Percentiles rank a stretch among this genome's conserved stretches.
These are phyloP conservation scores for Aschersonia sp. DNA, from an alignment of 2,329 filamentous ascomycete genomes.

Conservation along the genomic window DNA sequence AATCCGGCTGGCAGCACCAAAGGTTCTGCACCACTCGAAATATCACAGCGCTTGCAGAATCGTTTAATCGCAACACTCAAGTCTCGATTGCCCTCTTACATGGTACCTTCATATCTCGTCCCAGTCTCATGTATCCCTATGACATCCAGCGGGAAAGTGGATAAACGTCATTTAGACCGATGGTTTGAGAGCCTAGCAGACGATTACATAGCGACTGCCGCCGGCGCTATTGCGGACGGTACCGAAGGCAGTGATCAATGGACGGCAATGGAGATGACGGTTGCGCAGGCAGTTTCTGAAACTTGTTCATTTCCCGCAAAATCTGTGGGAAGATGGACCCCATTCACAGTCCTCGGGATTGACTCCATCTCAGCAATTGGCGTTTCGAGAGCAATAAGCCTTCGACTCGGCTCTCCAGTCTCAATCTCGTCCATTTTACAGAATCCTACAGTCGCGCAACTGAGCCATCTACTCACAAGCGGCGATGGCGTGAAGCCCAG, in stretches of 20 bases:
- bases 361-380: slow-evolving; percentile 74
- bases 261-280: slow-evolving; percentile 36
- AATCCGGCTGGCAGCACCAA: slow-evolving; percentile 24
- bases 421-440: slow-evolving; percentile 58
- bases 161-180: slow-evolving; percentile 37
- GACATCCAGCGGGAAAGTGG: slow-evolving; percentile 61
- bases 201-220: slow-evolving; percentile 25
- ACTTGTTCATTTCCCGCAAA: slow-evolving; percentile 28
- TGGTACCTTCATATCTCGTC: slow-evolving; percentile 63
- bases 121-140: slow-evolving; percentile 55
- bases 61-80: slow-evolving; percentile 39
- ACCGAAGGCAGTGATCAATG: slow-evolving; percentile 24
- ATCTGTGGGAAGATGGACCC: slow-evolving; percentile 47
- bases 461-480: slow-evolving; percentile 26
- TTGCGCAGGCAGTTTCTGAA: slow-evolving; percentile 40
- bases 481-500: neutral
- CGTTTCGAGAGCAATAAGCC: slow-evolving; percentile 43
- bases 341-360: slow-evolving; percentile 64
- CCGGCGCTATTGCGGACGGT: slow-evolving; percentile 10
- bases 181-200: slow-evolving; percentile 31
- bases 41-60: slow-evolving; percentile 19
- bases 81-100: slow-evolving; percentile 52
- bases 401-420: slow-evolving; percentile 28
- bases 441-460: slow-evolving; percentile 47
- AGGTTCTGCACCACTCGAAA: slow-evolving; percentile 21